Conservation (phyloP, 2,329 filamentous ascomycete species). For the Cyphellophora europaea region DNA sequence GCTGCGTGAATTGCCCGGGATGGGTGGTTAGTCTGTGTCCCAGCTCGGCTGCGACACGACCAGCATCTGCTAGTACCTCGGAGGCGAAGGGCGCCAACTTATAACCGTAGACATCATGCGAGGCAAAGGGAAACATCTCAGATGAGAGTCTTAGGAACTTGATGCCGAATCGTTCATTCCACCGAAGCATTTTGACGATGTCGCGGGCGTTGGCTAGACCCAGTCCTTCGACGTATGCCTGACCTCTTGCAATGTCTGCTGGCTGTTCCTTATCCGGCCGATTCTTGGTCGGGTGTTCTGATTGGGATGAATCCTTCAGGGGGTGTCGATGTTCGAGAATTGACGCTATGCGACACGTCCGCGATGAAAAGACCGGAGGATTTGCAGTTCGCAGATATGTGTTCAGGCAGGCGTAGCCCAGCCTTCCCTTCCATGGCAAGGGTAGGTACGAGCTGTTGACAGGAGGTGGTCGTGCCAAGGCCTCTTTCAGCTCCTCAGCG, state of each 20-base stretch:
- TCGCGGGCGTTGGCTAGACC: constrained; percentile 77
- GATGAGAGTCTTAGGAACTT: constrained; percentile 87
- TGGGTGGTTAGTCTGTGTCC: constrained; percentile 84
- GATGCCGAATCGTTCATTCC: constrained; percentile 89
- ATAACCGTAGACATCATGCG: constrained; percentile 79
- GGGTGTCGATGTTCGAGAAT: constrained; percentile 85
- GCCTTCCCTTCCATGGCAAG: constrained; percentile 77
- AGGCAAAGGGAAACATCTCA: constrained; percentile 96
- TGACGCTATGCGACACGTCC: constrained; percentile 82
- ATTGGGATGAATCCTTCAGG: constrained; percentile 62
- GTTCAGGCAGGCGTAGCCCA: constrained; percentile 89
- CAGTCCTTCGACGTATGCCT: constrained; percentile 64
- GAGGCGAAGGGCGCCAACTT: constrained; percentile 74
- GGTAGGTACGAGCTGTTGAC: constrained; percentile 78
- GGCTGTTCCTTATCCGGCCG: constrained; percentile 66
- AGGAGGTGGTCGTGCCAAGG: constrained; percentile 57
- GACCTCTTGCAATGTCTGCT: constrained; percentile 56
- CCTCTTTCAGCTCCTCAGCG: constrained; percentile 49
- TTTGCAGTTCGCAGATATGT: constrained; percentile 78
- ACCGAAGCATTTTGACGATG: constrained; percentile 73
- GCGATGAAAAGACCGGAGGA: constrained; percentile 79
- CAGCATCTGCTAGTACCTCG: constrained; percentile 65
- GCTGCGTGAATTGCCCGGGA: constrained; percentile 85
- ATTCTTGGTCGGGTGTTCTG: constrained; percentile 77
- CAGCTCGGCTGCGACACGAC: constrained; percentile 64